Evolutionary conservation across 495 filamentous ascomycete species (phyloP).

Genomic region (Aspergillus sparsus): DNA sequence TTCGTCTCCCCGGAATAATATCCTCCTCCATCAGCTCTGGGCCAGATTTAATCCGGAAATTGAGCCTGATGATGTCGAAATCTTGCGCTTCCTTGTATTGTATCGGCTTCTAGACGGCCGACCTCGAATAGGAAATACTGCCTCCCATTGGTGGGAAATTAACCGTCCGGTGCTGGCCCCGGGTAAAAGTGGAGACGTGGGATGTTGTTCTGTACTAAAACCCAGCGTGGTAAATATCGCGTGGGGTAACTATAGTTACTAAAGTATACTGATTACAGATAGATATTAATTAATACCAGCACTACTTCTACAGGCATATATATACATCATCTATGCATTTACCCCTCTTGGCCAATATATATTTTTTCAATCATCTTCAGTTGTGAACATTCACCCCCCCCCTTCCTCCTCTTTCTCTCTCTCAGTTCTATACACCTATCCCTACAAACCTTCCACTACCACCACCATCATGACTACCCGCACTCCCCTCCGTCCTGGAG

Average conservation of each 20-base stretch:
- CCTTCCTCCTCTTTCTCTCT: neutral
- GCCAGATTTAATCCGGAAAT: slow-evolving; percentile 6
- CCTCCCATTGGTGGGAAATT: slow-evolving; percentile 21
- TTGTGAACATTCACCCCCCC: too few species aligned
- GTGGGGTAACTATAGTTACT: slow-evolving; percentile 14
- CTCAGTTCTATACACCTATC: neutral
- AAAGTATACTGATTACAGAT: neutral
- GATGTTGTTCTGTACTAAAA: neutral
- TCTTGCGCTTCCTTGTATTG: slow-evolving; percentile 1
- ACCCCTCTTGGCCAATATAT: too few species aligned
- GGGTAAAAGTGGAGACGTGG: slow-evolving; percentile 14
- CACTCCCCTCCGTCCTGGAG: slow-evolving; percentile 75
- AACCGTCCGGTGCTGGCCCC: slow-evolving; percentile 7
- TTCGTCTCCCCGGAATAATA: neutral
- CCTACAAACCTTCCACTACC: neutral
- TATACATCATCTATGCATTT: too few species aligned
- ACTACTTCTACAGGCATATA: too few species aligned
- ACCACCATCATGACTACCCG: slow-evolving; percentile 19
- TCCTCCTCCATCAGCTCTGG: neutral
- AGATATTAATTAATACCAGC: too few species aligned
- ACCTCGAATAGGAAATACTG: slow-evolving; percentile 13
- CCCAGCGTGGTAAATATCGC: neutral
- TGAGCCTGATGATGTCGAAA: neutral
- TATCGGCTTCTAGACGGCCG: slow-evolving; percentile 14
- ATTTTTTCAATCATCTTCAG: too few species aligned